These are phyloP conservation scores for Colletotrichum sp. DNA, from an alignment of 2,329 filamentous ascomycete genomes.

Conservation along the genomic window DNA sequence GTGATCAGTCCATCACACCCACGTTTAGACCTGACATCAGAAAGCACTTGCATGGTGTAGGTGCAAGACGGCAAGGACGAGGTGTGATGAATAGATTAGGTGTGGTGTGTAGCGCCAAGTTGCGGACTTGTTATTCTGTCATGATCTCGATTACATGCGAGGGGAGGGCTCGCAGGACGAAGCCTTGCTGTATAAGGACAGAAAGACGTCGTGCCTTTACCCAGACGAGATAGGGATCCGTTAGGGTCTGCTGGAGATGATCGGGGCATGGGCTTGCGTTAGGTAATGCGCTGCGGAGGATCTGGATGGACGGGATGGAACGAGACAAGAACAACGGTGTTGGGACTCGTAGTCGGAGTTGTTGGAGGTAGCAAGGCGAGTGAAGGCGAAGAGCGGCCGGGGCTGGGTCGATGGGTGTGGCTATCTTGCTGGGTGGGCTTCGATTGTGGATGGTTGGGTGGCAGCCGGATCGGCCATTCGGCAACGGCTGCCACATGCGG, in stretches of 20 bases:
- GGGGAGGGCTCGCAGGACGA: background rate
- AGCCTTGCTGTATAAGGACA: conserved; percentile 1
- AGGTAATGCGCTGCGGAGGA: background rate
- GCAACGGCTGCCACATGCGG: conserved; percentile 6
- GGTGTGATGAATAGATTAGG: conserved; percentile 6
- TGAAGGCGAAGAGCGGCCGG: background rate
- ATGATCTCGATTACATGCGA: conserved; percentile 20
- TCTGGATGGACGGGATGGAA: background rate
- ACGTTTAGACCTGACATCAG: conserved; percentile 16
- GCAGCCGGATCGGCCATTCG: conserved; percentile 16
- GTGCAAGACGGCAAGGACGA: conserved; percentile 1
- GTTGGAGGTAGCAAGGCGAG: background rate
- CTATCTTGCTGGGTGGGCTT: background rate
- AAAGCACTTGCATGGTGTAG: conserved; percentile 13
- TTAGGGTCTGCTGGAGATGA: background rate
- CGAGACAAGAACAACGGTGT: background rate
- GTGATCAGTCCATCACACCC: conserved; percentile 10
- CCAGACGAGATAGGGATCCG: background rate
- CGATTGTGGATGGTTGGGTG: background rate
- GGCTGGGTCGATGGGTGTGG: background rate
- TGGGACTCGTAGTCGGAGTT: background rate
- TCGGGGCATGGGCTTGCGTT: background rate
- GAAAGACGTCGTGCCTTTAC: background rate
- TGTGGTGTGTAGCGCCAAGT: background rate
- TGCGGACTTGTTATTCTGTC: background rate